Conservation (phyloP, 164 flowering plant genomes). For the Cinnamomum micranthum region DNA sequence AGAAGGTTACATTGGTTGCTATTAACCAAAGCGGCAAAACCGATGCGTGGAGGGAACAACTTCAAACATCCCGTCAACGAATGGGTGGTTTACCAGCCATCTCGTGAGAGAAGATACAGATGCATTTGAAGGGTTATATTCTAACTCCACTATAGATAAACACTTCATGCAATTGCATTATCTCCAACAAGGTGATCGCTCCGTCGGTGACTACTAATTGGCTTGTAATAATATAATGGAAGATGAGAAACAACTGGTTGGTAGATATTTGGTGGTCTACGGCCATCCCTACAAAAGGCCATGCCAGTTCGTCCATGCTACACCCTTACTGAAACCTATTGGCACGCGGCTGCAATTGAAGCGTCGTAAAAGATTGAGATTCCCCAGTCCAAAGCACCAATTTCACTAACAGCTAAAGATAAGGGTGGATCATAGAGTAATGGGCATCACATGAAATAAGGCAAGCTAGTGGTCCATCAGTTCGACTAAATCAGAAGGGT, state of each 20-base stretch:
- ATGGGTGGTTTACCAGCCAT: too few relatives aligned
- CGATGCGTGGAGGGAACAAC: slow-evolving; percentile 9
- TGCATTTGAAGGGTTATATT: too few relatives aligned
- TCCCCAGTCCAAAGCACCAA: too few relatives aligned
- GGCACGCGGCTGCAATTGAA: background rate
- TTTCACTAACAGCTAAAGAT: background rate
- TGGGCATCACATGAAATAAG: background rate
- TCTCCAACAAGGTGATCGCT: background rate
- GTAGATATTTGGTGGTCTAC: background rate
- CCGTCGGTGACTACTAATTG: background rate
- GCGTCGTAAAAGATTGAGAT: background rate
- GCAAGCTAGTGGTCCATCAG: background rate
- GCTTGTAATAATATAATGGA: background rate
- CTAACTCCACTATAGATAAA: background rate
- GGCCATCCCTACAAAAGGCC: background rate
- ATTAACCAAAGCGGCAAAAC: background rate
- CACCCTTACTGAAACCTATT: background rate
- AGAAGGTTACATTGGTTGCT: background rate
- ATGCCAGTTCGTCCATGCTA: background rate
- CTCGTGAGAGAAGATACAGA: too few relatives aligned
- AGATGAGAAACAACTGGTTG: background rate
- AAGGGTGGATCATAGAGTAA: background rate
- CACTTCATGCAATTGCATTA: background rate
- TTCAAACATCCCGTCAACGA: too few relatives aligned
- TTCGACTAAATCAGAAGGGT: too few relatives aligned